These are phyloP conservation scores for Cardamine chenopodiifolia DNA, from an alignment of 345 rosid genomes.

Conservation along the genomic window DNA sequence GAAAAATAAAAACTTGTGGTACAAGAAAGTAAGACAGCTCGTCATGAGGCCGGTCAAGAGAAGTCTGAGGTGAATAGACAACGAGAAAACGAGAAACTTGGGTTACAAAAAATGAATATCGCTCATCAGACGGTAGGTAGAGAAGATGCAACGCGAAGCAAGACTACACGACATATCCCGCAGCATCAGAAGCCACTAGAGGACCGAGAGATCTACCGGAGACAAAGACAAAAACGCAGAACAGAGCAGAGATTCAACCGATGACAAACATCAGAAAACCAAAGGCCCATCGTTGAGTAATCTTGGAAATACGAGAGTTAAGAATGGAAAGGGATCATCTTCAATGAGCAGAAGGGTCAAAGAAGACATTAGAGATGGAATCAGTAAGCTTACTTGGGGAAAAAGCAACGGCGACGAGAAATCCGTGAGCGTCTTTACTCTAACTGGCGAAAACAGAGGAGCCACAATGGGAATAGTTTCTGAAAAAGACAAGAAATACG, in stretches of 20 bases:
- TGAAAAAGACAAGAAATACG: slow-evolving; percentile 53
- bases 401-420: slow-evolving; percentile 49
- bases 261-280: slow-evolving; percentile 40
- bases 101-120: slow-evolving; percentile 24
- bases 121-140: slow-evolving; percentile 1
- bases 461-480: slow-evolving; percentile 62
- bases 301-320: slow-evolving; percentile 26
- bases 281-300: slow-evolving; percentile 36
- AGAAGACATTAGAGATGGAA: slow-evolving; percentile 64
- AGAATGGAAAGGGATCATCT: slow-evolving; percentile 45
- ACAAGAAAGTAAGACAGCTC: no score
- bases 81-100: slow-evolving; percentile 33
- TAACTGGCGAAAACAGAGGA: slow-evolving; percentile 94
- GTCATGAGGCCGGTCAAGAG: no score
- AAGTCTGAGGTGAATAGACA: no score
- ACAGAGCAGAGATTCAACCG: slow-evolving; percentile 31
- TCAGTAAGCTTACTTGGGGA: slow-evolving; percentile 55
- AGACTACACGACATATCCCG: slow-evolving; percentile 35
- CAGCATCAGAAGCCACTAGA: slow-evolving; percentile 40
- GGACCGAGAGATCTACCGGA: slow-evolving; percentile 32
- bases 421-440: slow-evolving; percentile 51
- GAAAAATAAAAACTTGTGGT: no score
- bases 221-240: slow-evolving; percentile 26
- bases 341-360: slow-evolving; percentile 44
- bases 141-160: slow-evolving; percentile 40